Evolutionary conservation across 352 stramenopile species (phyloP), one percentile per base, ranked within the genome.

Genomic region (Ophiocytium majus): DNA sequence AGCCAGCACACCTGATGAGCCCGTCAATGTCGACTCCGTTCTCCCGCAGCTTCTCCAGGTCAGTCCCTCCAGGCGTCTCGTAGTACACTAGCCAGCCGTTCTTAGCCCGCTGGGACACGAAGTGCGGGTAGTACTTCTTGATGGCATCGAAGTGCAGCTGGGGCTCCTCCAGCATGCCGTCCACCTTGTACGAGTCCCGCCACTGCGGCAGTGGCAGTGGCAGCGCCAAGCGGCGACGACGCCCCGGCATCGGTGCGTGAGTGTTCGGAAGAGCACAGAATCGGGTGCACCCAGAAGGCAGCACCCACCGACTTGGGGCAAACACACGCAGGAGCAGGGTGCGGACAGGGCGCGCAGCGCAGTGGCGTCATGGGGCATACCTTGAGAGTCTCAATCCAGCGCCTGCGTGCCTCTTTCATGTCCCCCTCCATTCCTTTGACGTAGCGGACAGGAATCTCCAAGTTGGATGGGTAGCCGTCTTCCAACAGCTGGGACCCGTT

Each of bases 41-140:
- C 9, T 92, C 90, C 89, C 95, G 95, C 23, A 97, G 90, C 50
- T 92, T 92, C 28, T 92, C 89, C 10, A 97, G 89, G 79, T 96
- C 90, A 50, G 96, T 97, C 74, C 79, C 35, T 32, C 80, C 80
- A 28, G 85, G 85, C 37, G 87, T 88, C 76, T 88, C 85, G 78
- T 88, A 88, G 76, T 88, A 88, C 49, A 86, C 80, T 34, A 86
- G 19, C 32, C 81, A 80, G 28, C 81, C 79, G 90, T 89, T 92
- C 63, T 93, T 94, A 66, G 93, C 94, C 31, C 91, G 91, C 5
- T 93, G 93, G 83, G 95, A 94, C 74, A 96, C 96, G 85, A 93
- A 97, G 85, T 97, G 94, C 17, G 94, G 94, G 76, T 97, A 97
- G 81, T 95, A 95, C 85, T 94, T 92, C 89, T 97, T 97, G 91